Percentiles rank a stretch among this genome's conserved stretches.
phyloP scores from a whole-genome alignment of 2,329 filamentous ascomycete genomes.

The Hypoxylon sp. region DNA sequence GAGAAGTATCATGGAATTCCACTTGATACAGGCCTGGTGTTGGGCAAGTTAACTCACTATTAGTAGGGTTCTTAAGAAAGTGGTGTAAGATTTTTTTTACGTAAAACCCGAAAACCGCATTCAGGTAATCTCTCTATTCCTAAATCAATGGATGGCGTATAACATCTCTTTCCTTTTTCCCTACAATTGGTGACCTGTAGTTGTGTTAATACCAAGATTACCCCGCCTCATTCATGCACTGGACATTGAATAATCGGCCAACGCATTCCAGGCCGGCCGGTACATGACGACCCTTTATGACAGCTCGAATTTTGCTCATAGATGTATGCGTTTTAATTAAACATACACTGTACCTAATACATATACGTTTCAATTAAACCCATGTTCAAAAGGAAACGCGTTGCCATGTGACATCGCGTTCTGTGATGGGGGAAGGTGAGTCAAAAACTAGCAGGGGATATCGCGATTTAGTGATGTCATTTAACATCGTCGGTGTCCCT shows the following conservation, averaged over 20 bases:
- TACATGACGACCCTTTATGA: background rate
- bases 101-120: background rate
- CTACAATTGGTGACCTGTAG: background rate
- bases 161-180: background rate
- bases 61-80: background rate
- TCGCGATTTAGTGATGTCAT: slow-evolving; percentile 29
- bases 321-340: background rate
- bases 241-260: background rate
- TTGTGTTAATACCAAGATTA: background rate
- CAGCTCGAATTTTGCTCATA: background rate
- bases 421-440: background rate
- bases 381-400: slow-evolving; percentile 29
- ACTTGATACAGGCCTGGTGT: background rate
- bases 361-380: background rate
- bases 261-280: background rate
- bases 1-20: background rate
- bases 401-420: slow-evolving; percentile 48
- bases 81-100: background rate
- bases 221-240: background rate
- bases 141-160: too few species aligned
- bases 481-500: background rate
- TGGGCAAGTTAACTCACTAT: background rate
- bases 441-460: slow-evolving; percentile 2
- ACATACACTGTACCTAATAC: background rate
- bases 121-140: too few species aligned